Evolutionary conservation across 805 yeast genomes (phyloP), one percentile per base, ranked within the genome.

Genomic region (Candida suzukii): DNA sequence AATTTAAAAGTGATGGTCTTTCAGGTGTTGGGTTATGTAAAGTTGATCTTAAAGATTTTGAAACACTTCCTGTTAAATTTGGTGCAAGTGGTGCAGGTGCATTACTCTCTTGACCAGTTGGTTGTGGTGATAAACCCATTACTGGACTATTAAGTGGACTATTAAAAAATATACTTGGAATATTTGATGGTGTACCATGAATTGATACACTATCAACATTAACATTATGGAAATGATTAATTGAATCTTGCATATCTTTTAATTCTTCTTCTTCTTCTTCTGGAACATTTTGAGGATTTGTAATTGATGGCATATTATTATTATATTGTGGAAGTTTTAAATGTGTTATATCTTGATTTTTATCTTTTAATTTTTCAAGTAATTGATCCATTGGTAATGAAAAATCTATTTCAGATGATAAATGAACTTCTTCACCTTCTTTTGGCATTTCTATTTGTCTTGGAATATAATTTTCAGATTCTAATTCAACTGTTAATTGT

Each of bases 371-470:
- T 41, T 67, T 69, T 41, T 66, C 64, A 35, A 85, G 51, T 24
- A 85, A 58, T 54, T 84, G 87, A 52, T 81, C 86, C 95, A 85
- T 85, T 7, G 93, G 90, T 18, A 84, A 61, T 2, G 83, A 71
- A 40, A 73, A 64, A 54, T 84, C 91, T 22, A 83, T 49, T 14
- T 17, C 32, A n/a, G 21, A 17, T 50, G 33, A 33, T 58, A 64
- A 20, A 35, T 36, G 38, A 14, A 14, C 21, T n/a, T 28, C 19
- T 3, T 25, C 7, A 17, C 17, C 25, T 9, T 21, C 14, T 19
- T 33, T 21, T 25, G 31, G 12, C 13, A 42, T 37, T 8, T 36
- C 32, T 9, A 19, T 16, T 13, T 24, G 29, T 17, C 14, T 25
- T 6, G 9, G 22, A 4, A 3, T 7, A 26, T 35, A 25, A 17